These are phyloP conservation scores for Neopestalotiopsis rosae DNA, from an alignment of 2,329 filamentous ascomycete genomes.

Conservation along the genomic window DNA sequence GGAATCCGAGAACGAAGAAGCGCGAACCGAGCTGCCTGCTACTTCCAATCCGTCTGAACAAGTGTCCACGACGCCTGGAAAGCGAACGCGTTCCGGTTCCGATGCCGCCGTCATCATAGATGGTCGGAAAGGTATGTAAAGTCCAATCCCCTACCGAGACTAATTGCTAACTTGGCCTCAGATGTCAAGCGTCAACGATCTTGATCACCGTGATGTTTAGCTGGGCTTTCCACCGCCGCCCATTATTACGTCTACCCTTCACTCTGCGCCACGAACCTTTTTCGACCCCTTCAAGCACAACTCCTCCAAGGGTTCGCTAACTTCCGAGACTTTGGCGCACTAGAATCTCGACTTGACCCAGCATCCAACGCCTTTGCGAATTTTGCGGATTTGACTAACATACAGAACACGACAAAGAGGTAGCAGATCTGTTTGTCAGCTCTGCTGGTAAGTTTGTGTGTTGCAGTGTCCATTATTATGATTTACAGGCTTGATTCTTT, in stretches of 20 bases:
- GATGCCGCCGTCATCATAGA: conserved; percentile 29
- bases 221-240: not conserved
- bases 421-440: not conserved
- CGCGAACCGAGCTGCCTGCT: conserved; percentile 23
- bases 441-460: conserved; percentile 12
- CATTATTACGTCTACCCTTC: not conserved
- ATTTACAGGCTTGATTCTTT: not conserved
- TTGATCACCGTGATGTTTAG: conserved; percentile 30
- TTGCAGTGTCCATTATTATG: not conserved
- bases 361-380: not conserved
- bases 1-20: conserved; percentile 39
- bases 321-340: not conserved
- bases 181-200: conserved; percentile 60
- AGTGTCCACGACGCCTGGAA: conserved; percentile 39
- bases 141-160: not conserved
- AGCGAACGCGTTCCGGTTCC: conserved; percentile 35
- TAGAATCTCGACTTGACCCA: not conserved
- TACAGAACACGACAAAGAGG: not conserved
- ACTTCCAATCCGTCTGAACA: conserved; percentile 34
- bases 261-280: not conserved
- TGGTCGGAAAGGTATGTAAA: conserved; percentile 36
- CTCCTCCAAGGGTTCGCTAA: not conserved
- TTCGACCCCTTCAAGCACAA: not conserved
- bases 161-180: conserved; percentile 37
- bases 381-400: not conserved